Percentiles rank a stretch among this genome's conserved stretches.
phyloP scores from a whole-genome alignment of 176 grass and related monocot genomes.

The Secale cereale region DNA sequence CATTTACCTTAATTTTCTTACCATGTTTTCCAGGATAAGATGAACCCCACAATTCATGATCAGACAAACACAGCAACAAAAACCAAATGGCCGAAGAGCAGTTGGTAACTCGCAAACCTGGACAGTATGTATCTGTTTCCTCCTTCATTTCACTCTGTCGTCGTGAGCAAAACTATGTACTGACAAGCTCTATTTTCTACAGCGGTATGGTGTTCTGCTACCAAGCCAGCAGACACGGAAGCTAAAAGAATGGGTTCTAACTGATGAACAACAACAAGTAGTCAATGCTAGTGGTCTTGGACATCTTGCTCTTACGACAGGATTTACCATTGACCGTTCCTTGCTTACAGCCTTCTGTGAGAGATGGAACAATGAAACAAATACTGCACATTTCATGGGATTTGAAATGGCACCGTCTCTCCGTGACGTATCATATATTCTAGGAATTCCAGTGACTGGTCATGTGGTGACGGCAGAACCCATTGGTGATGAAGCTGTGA shows the following conservation, averaged over 20 bases:
- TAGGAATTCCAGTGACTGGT: slow-evolving; percentile 55
- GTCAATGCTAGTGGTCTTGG: slow-evolving; percentile 62
- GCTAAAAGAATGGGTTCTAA: slow-evolving; percentile 61
- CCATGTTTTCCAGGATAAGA: slow-evolving; percentile 45
- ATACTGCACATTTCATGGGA: slow-evolving; percentile 58
- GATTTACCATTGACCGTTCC: slow-evolving; percentile 57
- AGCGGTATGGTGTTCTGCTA: slow-evolving; percentile 56
- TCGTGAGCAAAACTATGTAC: slow-evolving; percentile 13
- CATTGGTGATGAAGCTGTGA: slow-evolving; percentile 59
- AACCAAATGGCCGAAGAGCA: slow-evolving; percentile 37
- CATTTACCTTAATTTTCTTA: background rate
- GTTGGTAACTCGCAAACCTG: slow-evolving; percentile 53
- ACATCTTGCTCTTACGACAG: slow-evolving; percentile 59
- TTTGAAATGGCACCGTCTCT: slow-evolving; percentile 60
- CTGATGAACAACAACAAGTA: slow-evolving; percentile 45
- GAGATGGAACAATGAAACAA: slow-evolving; percentile 62
- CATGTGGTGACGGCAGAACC: slow-evolving; percentile 48
- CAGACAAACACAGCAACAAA: slow-evolving; percentile 33
- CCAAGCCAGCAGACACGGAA: slow-evolving; percentile 63
- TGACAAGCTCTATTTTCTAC: slow-evolving; percentile 18
- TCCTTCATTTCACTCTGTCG: background rate
- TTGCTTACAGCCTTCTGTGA: slow-evolving; percentile 61
- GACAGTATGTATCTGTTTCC: slow-evolving; percentile 37
- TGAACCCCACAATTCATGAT: slow-evolving; percentile 30
- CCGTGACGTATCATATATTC: slow-evolving; percentile 56